Percentiles rank a stretch among this genome's conserved stretches.
These are phyloP conservation scores for Heliosperma pusillum DNA, from an alignment of 148 eudicot genomes.

Conservation along the genomic window DNA sequence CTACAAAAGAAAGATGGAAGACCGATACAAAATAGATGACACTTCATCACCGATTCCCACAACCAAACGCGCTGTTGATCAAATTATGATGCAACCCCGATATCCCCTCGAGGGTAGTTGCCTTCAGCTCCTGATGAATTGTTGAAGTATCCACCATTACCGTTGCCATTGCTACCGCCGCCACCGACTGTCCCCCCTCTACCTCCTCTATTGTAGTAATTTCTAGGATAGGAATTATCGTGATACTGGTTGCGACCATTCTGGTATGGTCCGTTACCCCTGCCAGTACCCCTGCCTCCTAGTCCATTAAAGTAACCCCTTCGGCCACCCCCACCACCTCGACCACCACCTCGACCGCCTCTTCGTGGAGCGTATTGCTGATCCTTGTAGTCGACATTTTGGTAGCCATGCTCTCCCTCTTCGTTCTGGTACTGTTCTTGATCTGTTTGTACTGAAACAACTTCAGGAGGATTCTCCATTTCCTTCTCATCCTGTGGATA, in stretches of 20 bases:
- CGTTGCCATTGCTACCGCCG: constrained; percentile 12
- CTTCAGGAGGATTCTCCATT: constrained; percentile 38
- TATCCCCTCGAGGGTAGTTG: constrained; percentile 28
- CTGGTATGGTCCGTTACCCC: constrained; percentile 64
- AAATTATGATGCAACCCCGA: constrained; percentile 30
- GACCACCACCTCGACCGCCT: constrained; percentile 47
- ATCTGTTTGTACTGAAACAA: constrained; percentile 32
- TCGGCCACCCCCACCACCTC: constrained; percentile 48
- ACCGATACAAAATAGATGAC: constrained; percentile 10
- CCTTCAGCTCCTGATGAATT: constrained; percentile 40
- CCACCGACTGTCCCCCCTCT: constrained; percentile 29
- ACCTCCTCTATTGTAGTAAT: constrained; percentile 36
- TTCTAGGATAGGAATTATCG: constrained; percentile 59
- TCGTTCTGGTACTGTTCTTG: constrained; percentile 24
- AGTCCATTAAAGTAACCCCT: constrained; percentile 70
- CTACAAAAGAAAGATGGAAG: constrained; percentile 19
- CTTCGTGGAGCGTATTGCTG: constrained; percentile 43
- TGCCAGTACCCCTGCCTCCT: constrained; percentile 59
- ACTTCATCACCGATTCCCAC: constrained; percentile 18
- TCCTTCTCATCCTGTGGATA: constrained; percentile 41
- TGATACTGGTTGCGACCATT: constrained; percentile 67
- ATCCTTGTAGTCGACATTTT: constrained; percentile 35
- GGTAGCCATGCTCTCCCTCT: constrained; percentile 30
- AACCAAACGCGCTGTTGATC: neutral
- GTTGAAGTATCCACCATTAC: constrained; percentile 25